Evolutionary conservation across 345 rosid genomes (phyloP).

Genomic region (Kernera saxatilis): DNA sequence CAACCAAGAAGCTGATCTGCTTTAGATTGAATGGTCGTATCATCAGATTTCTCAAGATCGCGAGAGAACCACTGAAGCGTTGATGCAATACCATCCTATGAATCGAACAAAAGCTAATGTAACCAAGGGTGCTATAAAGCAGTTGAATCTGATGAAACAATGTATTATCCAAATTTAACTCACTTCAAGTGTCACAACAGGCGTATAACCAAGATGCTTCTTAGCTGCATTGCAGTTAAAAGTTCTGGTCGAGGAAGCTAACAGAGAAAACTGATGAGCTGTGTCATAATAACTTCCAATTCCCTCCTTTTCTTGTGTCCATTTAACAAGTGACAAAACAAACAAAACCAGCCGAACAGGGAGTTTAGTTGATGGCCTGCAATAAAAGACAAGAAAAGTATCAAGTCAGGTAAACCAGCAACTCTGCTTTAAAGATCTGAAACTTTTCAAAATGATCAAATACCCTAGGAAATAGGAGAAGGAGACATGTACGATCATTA

Average conservation of each 20-base stretch:
- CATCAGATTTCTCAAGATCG: slow-evolving; percentile 38
- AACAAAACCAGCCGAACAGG: slow-evolving; percentile 45
- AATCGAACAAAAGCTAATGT: not conserved
- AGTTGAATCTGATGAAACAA: not conserved
- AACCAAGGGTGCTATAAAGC: not conserved
- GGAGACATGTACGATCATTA: not conserved
- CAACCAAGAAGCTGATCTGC: slow-evolving; percentile 73
- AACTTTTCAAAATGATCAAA: slow-evolving; percentile 2
- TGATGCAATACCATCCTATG: slow-evolving; percentile 68
- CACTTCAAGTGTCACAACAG: slow-evolving; percentile 63
- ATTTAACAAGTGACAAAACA: slow-evolving; percentile 41
- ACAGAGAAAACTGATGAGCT: slow-evolving; percentile 43
- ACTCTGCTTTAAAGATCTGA: not conserved
- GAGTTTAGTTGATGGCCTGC: slow-evolving; percentile 78
- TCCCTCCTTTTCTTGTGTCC: slow-evolving; percentile 47
- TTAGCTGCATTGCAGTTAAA: slow-evolving; percentile 75
- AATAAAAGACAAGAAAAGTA: slow-evolving; percentile 19
- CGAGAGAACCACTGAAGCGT: slow-evolving; percentile 66
- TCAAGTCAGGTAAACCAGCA: slow-evolving; percentile 9
- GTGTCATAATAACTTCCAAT: slow-evolving; percentile 38
- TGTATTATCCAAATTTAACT: slow-evolving; percentile 16
- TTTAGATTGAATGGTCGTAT: slow-evolving; percentile 46
- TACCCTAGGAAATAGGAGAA: not conserved
- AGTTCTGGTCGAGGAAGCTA: slow-evolving; percentile 71
- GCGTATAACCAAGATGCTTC: slow-evolving; percentile 67